A percentile compares a stretch with the other conserved stretches of the same genome.
Conservation (phyloP, 1,284 basidiomycete genomes). For the Porodaedalea pini region DNA sequence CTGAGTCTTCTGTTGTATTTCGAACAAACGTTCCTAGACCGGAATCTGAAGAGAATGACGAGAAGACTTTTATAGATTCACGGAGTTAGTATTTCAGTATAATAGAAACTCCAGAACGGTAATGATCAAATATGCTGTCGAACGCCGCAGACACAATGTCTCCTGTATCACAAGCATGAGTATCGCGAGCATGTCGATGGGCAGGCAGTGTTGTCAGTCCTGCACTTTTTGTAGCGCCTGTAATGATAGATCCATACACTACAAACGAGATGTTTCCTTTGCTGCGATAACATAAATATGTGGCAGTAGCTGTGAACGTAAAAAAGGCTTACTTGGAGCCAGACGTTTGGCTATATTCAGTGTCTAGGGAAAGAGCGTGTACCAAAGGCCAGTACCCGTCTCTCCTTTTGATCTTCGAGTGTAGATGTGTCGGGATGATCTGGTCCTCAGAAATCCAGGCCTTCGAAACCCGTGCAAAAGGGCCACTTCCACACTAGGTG, state of each 20-base stretch:
- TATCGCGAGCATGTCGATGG: conserved; percentile 1
- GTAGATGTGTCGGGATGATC: conserved; percentile 36
- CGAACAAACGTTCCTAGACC: background rate
- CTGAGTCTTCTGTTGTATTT: background rate
- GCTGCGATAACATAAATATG: background rate
- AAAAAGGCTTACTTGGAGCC: conserved; percentile 5
- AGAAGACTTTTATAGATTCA: background rate
- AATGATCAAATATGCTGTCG: background rate
- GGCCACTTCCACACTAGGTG: conserved; percentile 43
- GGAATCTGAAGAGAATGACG: background rate
- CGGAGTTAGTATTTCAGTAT: background rate
- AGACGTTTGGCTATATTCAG: conserved; percentile 31
- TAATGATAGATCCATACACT: conserved; percentile 2
- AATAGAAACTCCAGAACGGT: background rate
- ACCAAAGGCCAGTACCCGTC: conserved; percentile 37
- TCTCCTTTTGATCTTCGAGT: conserved; percentile 32
- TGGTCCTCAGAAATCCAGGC: conserved; percentile 41
- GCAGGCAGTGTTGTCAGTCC: background rate
- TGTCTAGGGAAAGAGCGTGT: conserved; percentile 41
- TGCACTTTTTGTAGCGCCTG: background rate
- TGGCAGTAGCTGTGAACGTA: background rate
- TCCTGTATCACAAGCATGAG: background rate
- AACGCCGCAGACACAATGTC: background rate
- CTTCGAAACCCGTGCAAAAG: conserved; percentile 49
- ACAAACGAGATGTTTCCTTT: conserved; percentile 4